These are phyloP conservation scores for Hexamita inflata DNA, from an alignment of 208 protist species.

Conservation along the genomic window DNA sequence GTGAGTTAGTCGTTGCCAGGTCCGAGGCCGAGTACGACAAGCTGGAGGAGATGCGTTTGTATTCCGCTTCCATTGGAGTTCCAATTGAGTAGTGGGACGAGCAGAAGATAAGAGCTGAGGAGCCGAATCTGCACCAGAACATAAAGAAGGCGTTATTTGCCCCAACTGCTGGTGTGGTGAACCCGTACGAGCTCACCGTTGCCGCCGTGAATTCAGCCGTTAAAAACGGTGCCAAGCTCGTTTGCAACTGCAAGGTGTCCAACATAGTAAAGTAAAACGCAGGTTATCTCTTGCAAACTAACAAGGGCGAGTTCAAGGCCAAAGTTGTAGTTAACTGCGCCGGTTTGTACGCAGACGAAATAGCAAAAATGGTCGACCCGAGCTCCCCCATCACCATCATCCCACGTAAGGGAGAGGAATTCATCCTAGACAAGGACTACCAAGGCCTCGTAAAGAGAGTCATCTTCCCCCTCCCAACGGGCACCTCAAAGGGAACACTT, in stretches of 20 bases:
- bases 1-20: slow-evolving; percentile 30
- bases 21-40: not conserved
- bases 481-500: slow-evolving; percentile 29
- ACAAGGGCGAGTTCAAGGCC: not conserved
- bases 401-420: slow-evolving; percentile 31
- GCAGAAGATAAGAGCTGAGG: slow-evolving; percentile 20
- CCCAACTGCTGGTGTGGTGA: slow-evolving; percentile 18
- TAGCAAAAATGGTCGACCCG: slow-evolving; percentile 21
- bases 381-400: slow-evolving; percentile 29
- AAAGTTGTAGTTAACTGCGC: slow-evolving; percentile 26
- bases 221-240: slow-evolving; percentile 20
- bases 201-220: not conserved
- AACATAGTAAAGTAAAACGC: too few relatives aligned
- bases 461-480: slow-evolving; percentile 26
- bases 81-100: slow-evolving; percentile 24
- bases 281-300: too few relatives aligned
- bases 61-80: not conserved
- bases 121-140: slow-evolving; percentile 21
- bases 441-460: slow-evolving; percentile 10
- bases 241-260: not conserved
- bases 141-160: not conserved
- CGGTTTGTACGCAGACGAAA: slow-evolving; percentile 26
- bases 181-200: slow-evolving; percentile 31
- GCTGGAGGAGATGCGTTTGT: not conserved
- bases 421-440: slow-evolving; percentile 28